Base-by-base conservation (phyloP, 805 yeast species). In the Hanseniaspora jakobsenii region DNA sequence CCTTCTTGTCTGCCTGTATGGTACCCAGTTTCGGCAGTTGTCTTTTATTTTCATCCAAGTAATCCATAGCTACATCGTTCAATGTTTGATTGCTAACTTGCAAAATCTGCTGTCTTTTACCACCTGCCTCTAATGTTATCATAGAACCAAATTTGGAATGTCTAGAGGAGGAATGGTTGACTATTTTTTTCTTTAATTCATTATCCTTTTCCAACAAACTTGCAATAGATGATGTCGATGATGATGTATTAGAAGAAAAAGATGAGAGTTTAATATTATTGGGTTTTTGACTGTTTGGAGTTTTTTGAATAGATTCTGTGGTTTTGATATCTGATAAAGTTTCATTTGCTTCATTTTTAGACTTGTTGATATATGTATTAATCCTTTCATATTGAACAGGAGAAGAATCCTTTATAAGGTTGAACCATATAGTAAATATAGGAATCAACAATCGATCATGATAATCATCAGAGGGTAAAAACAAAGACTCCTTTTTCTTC, bases 91-190 rank as follows among this genome's bases (percentile, higher is more conserved):
- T 43, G 18, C 31, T 36, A 3, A 36, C 32, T 9, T 17, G 34
- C 2, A 38, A 26, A 4, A 42, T 2, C 17, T 42, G 46, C 6
- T 37, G 60, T 23, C 81, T 66, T 3, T 65, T 67, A 23, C 77
- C 77, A 19, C 71, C 69, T 16, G 79, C 73, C 48, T 78, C 76
- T 24, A 89, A 67, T 2, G 94, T 78, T 9, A 86, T 60, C 50
- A 87, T 64, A 0, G 96, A 78, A 1, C 98, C 98, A 64, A 89
- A 89, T 42, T 94, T 70, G 2, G 91, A 87, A 57, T 89, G 98
- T 37, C 98, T 70, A 1, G 84, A 69, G 1, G 82, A 71, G 1
- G 77, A 65, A 42, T 67, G 62, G 58, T 70, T 71, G 23, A 66
- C 65, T 38, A 75, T 68, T 27, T 59, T 55, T 32, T 63, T 65